Percentiles rank a stretch among this genome's conserved stretches.
These are phyloP conservation scores for Tylopilus plumbeoviolaceoides DNA, from an alignment of 768 basidiomycete species.

Conservation along the genomic window DNA sequence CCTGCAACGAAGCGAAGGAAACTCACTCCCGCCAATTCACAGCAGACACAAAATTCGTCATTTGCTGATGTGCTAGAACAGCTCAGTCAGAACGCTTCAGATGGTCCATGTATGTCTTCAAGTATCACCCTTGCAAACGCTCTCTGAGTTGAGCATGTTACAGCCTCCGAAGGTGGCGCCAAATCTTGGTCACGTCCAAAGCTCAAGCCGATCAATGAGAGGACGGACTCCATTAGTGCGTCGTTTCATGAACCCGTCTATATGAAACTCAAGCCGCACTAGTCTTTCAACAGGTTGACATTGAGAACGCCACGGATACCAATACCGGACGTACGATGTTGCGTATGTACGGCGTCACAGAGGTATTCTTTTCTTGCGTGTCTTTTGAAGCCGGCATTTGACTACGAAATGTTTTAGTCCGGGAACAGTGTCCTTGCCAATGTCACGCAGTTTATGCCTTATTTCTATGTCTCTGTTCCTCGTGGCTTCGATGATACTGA, in stretches of 20 bases:
- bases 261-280: background rate
- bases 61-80: conserved; percentile 64
- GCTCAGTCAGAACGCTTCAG: conserved; percentile 47
- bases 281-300: conserved; percentile 97
- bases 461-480: conserved; percentile 89
- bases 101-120: conserved; percentile 37
- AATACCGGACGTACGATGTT: conserved; percentile 41
- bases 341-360: conserved; percentile 88
- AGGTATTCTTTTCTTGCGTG: conserved; percentile 42
- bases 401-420: conserved; percentile 37
- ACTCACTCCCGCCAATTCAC: conserved; percentile 35
- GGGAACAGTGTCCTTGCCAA: conserved; percentile 89
- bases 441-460: conserved; percentile 81
- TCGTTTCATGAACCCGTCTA: background rate
- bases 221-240: conserved; percentile 67
- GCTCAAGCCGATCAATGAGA: conserved; percentile 51
- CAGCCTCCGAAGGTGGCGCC: conserved; percentile 75
- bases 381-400: conserved; percentile 1
- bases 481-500: conserved; percentile 76
- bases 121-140: background rate
- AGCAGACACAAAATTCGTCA: conserved; percentile 33
- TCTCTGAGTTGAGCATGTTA: background rate
- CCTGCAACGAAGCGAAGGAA: conserved; percentile 56
- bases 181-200: conserved; percentile 68
- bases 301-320: conserved; percentile 61